Evolutionary conservation across 1,284 basidiomycete genomes (phyloP).

Genomic region (Apiotrichum siamense): DNA sequence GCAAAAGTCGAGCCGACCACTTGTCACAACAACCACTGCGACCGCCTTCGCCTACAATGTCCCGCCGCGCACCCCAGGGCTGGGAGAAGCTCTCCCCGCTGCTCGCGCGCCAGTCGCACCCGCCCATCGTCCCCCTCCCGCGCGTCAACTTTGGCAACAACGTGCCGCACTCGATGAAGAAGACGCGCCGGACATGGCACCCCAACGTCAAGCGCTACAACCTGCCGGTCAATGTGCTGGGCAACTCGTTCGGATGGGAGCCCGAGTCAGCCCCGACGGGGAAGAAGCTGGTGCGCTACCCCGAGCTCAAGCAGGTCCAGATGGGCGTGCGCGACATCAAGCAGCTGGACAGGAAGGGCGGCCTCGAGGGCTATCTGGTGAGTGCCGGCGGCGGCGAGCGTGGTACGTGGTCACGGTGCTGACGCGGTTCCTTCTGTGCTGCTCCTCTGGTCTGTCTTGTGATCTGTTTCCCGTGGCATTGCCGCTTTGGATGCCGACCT

Average conservation of each 20-base stretch:
- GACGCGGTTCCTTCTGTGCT: no score
- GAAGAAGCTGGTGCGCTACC: not conserved
- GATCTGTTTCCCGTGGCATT: no score
- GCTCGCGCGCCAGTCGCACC: slow-evolving; percentile 26
- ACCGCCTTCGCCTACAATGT: slow-evolving; percentile 7
- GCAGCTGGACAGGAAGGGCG: slow-evolving; percentile 43
- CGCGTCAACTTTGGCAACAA: slow-evolving; percentile 61
- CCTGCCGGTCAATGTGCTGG: slow-evolving; percentile 30
- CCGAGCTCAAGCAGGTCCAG: slow-evolving; percentile 31
- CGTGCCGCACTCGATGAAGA: slow-evolving; percentile 82
- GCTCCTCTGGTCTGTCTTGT: no score
- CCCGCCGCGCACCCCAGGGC: slow-evolving; percentile 1
- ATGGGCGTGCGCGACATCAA: slow-evolving; percentile 36
- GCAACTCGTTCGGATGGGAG: slow-evolving; percentile 6
- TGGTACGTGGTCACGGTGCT: not conserved
- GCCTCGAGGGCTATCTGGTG: slow-evolving; percentile 44
- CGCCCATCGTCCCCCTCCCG: slow-evolving; percentile 40
- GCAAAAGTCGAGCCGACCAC: no score
- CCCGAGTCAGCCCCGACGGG: not conserved
- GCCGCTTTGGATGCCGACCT: no score
- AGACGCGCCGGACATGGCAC: slow-evolving; percentile 83
- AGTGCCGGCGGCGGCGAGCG: slow-evolving; percentile 8
- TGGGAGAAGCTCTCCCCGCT: slow-evolving; percentile 14
- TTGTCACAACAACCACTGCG: not conserved
- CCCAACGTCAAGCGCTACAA: slow-evolving; percentile 64